phyloP scores from a whole-genome alignment of 768 basidiomycete species.

The Russula compacta region DNA sequence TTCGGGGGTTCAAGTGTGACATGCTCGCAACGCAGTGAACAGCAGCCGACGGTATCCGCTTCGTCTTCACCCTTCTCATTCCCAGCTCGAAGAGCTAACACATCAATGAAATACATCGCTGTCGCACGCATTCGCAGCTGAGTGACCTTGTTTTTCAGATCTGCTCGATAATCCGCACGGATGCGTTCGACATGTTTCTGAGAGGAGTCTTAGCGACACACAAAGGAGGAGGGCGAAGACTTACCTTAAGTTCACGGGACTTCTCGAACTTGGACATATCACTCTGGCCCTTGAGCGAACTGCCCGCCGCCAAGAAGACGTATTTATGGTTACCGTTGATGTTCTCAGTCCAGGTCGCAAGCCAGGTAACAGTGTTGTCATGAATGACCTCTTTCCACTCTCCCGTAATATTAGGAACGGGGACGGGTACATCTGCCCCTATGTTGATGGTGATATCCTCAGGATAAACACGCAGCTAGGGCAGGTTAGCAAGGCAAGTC shows the following conservation, averaged over 20 bases:
- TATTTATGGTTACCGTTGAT: slow-evolving; percentile 95
- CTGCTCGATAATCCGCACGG: slow-evolving; percentile 75
- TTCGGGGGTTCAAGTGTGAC: slow-evolving; percentile 85
- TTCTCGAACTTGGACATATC: slow-evolving; percentile 99
- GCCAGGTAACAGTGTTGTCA: slow-evolving; percentile 97
- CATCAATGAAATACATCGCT: slow-evolving; percentile 98
- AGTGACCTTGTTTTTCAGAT: slow-evolving; percentile 87
- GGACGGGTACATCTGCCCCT: slow-evolving; percentile 61
- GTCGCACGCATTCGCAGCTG: slow-evolving; percentile 95
- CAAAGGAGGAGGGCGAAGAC: not conserved
- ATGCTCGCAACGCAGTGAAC: slow-evolving; percentile 94
- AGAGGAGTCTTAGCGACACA: not conserved
- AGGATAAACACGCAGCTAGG: slow-evolving; percentile 75
- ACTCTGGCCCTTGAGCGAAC: slow-evolving; percentile 95
- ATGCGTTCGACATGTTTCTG: slow-evolving; percentile 89
- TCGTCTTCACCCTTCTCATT: slow-evolving; percentile 99
- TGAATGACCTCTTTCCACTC: slow-evolving; percentile 84
- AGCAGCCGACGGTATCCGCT: slow-evolving; percentile 98
- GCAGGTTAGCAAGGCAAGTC: not conserved
- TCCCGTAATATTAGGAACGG: slow-evolving; percentile 86
- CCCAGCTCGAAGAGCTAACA: slow-evolving; percentile 92
- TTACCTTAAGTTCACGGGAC: slow-evolving; percentile 89
- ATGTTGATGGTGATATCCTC: slow-evolving; percentile 97
- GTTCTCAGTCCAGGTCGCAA: slow-evolving; percentile 98
- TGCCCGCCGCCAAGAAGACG: slow-evolving; percentile 96